Evolutionary conservation across 1,284 basidiomycete genomes (phyloP).

Genomic region (Apiotrichum sp.): DNA sequence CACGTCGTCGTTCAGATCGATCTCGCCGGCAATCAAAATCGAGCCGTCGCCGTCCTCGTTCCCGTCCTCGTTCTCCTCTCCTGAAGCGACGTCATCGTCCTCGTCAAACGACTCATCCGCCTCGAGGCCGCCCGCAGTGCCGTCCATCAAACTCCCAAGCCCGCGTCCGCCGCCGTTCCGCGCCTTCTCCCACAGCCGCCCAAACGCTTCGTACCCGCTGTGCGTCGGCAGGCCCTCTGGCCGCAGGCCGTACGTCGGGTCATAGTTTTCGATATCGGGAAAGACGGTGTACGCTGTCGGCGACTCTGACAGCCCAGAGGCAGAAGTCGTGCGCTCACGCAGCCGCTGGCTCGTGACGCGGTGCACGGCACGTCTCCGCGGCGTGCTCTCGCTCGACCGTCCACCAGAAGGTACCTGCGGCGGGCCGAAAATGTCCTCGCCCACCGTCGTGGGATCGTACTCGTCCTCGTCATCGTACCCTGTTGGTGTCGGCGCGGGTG

Average conservation of each 20-base stretch:
- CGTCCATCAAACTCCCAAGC: slow-evolving; percentile 40
- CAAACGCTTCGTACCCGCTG: slow-evolving; percentile 46
- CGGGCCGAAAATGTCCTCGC: slow-evolving; percentile 10
- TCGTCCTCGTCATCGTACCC: slow-evolving; percentile 53
- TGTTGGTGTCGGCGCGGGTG: not conserved
- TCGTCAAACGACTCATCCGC: slow-evolving; percentile 50
- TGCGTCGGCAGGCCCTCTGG: slow-evolving; percentile 71
- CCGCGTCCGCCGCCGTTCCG: slow-evolving; percentile 55
- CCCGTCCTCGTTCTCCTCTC: no score
- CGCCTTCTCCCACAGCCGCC: slow-evolving; percentile 56
- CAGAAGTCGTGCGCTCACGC: slow-evolving; percentile 13
- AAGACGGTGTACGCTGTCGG: slow-evolving; percentile 53
- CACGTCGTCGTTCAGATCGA: slow-evolving; percentile 7
- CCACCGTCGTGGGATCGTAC: slow-evolving; percentile 28
- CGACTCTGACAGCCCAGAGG: slow-evolving; percentile 34
- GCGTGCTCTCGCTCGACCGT: slow-evolving; percentile 7
- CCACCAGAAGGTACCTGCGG: slow-evolving; percentile 25
- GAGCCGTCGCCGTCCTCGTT: not conserved
- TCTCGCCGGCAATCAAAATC: not conserved
- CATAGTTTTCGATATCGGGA: slow-evolving; percentile 83
- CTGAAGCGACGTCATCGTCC: slow-evolving; percentile 55
- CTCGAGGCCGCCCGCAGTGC: not conserved
- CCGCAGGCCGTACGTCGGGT: slow-evolving; percentile 95
- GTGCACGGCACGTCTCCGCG: not conserved
- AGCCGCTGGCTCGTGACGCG: slow-evolving; percentile 25